Evolutionary conservation across 1,139 yeast species (phyloP).

Genomic region (Chernovozyma aurita): DNA sequence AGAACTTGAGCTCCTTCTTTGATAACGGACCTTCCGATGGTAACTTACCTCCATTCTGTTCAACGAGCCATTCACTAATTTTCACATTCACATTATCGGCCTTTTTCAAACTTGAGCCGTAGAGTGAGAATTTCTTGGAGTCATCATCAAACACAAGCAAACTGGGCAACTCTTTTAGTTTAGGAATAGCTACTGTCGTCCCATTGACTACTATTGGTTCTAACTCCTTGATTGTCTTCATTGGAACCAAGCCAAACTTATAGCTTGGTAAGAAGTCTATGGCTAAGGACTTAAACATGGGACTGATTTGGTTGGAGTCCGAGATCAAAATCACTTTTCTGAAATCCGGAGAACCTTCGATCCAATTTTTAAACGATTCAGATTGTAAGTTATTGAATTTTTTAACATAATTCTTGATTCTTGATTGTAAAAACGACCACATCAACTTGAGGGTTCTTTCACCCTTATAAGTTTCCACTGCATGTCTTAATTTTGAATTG

Average conservation of each 20-base stretch:
- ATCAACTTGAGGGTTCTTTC: constrained; percentile 60
- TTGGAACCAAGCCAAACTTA: constrained; percentile 26
- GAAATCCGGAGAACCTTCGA: constrained; percentile 12
- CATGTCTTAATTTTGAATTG: constrained; percentile 31
- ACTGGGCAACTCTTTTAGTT: constrained; percentile 19
- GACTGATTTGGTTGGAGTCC: constrained; percentile 45
- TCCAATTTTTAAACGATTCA: constrained; percentile 27
- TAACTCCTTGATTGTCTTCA: constrained; percentile 8
- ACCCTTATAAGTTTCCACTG: constrained; percentile 65
- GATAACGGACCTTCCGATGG: constrained; percentile 42
- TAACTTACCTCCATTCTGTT: constrained; percentile 16
- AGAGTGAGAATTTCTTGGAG: constrained; percentile 17
- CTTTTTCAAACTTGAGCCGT: constrained; percentile 20
- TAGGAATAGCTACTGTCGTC: constrained; percentile 15
- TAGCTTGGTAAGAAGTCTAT: constrained; percentile 54
- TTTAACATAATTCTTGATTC: constrained; percentile 71
- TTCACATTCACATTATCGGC: constrained; percentile 27
- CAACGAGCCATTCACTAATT: constrained; percentile 33
- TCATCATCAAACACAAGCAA: constrained; percentile 26
- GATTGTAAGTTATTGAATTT: constrained; percentile 31
- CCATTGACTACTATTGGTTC: constrained; percentile 16
- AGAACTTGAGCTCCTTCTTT: constrained; percentile 27
- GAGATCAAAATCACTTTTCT: constrained; percentile 41
- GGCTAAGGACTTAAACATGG: constrained; percentile 68
- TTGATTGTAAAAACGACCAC: constrained; percentile 51